Evolutionary conservation across 2,329 filamentous ascomycete genomes (phyloP).

Genomic region (Xylaria sp.): DNA sequence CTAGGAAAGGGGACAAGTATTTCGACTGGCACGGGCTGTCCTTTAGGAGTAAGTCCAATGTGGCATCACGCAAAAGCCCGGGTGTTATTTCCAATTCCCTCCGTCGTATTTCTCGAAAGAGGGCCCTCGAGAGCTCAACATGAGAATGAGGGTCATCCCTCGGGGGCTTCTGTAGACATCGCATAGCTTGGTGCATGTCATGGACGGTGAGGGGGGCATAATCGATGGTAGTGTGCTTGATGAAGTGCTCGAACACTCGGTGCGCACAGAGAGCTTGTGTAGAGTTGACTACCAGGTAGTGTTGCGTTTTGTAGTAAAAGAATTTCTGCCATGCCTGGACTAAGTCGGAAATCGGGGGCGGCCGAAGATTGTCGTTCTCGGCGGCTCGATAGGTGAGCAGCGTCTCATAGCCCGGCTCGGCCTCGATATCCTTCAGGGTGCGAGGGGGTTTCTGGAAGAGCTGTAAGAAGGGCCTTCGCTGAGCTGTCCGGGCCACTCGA

Average conservation of each 20-base stretch:
- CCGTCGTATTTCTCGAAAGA: conserved; percentile 56
- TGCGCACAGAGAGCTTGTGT: conserved; percentile 73
- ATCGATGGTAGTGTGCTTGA: conserved; percentile 49
- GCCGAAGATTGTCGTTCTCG: conserved; percentile 70
- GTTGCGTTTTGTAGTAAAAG: conserved; percentile 66
- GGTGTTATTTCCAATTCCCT: conserved; percentile 33
- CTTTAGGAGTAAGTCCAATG: conserved; percentile 26
- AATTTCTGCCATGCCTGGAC: conserved; percentile 72
- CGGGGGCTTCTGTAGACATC: conserved; percentile 57
- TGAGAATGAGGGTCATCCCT: conserved; percentile 59
- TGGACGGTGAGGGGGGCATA: conserved; percentile 50
- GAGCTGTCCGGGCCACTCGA: conserved; percentile 46
- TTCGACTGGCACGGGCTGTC: conserved; percentile 30
- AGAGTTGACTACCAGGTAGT: conserved; percentile 66
- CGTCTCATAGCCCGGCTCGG: conserved; percentile 76
- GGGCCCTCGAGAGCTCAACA: conserved; percentile 57
- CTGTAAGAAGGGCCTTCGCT: conserved; percentile 70
- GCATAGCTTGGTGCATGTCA: conserved; percentile 59
- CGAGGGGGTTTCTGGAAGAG: conserved; percentile 70
- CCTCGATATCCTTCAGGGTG: conserved; percentile 68
- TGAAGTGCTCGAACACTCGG: conserved; percentile 71
- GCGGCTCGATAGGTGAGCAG: conserved; percentile 76
- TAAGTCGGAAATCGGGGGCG: conserved; percentile 72
- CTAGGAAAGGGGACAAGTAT: conserved; percentile 44
- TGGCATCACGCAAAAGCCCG: conserved; percentile 26